These are phyloP conservation scores for Fusarium sarcochroum DNA, from an alignment of 2,329 filamentous ascomycete species.

Conservation along the genomic window DNA sequence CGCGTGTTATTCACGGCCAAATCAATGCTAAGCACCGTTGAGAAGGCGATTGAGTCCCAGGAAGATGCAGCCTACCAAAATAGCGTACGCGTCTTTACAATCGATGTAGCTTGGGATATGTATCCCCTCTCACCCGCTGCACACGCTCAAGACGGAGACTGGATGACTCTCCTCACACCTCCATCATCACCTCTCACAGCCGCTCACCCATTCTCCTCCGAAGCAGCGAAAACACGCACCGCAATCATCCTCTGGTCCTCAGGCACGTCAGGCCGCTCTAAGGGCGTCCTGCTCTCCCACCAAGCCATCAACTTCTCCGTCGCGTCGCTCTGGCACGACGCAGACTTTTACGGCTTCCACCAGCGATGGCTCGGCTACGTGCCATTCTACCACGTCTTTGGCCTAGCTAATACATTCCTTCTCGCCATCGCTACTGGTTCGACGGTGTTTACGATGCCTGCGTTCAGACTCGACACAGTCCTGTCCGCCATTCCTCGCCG, in stretches of 20 bases:
- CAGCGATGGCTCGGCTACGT: slow-evolving; percentile 72
- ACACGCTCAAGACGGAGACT: slow-evolving; percentile 59
- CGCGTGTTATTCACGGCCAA: slow-evolving; percentile 55
- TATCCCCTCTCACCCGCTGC: slow-evolving; percentile 51
- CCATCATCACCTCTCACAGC: slow-evolving; percentile 60
- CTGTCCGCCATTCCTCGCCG: slow-evolving; percentile 72
- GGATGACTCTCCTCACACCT: slow-evolving; percentile 72
- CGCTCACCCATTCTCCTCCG: slow-evolving; percentile 54
- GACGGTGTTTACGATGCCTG: slow-evolving; percentile 77
- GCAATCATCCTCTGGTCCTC: slow-evolving; percentile 64
- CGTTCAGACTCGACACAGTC: slow-evolving; percentile 77
- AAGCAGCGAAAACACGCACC: slow-evolving; percentile 67
- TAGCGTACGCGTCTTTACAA: slow-evolving; percentile 72
- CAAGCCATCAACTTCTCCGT: slow-evolving; percentile 74
- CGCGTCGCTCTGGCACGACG: slow-evolving; percentile 63
- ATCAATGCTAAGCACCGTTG: slow-evolving; percentile 51
- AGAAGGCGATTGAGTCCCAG: slow-evolving; percentile 53
- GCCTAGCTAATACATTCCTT: slow-evolving; percentile 70
- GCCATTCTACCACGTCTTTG: slow-evolving; percentile 78
- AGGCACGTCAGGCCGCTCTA: slow-evolving; percentile 80
- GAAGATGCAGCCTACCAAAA: slow-evolving; percentile 52
- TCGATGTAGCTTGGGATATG: slow-evolving; percentile 52
- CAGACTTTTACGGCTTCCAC: slow-evolving; percentile 58
- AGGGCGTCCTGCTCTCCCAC: slow-evolving; percentile 81
- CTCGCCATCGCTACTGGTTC: slow-evolving; percentile 66